Percentiles rank a stretch among this genome's conserved stretches.
phyloP scores from a whole-genome alignment of 768 basidiomycete genomes.

The Trametes coccinea region DNA sequence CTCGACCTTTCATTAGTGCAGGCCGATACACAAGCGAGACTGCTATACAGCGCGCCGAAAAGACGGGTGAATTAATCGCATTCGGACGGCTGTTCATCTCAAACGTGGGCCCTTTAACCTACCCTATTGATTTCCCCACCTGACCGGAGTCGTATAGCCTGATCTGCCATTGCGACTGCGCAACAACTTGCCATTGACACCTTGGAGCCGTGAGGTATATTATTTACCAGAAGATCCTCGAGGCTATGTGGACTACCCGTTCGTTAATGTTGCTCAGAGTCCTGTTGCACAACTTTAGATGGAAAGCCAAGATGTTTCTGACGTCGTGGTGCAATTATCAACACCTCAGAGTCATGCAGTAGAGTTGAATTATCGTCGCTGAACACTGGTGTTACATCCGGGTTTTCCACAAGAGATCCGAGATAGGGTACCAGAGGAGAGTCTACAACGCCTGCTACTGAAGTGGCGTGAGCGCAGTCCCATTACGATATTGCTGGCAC shows the following conservation, averaged over 20 bases:
- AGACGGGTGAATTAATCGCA: constrained; percentile 24
- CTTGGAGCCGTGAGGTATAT: constrained; percentile 7
- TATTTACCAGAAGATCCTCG: neutral
- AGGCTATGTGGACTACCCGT: constrained; percentile 27
- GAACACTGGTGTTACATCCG: too few relatives aligned
- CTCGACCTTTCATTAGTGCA: constrained; percentile 25
- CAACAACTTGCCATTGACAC: constrained; percentile 7
- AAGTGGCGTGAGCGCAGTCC: constrained; percentile 2
- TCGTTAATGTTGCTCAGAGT: neutral
- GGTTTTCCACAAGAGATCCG: too few relatives aligned
- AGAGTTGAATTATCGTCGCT: too few relatives aligned
- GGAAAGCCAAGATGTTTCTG: neutral
- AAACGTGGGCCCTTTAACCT: constrained; percentile 22
- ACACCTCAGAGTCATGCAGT: too few relatives aligned
- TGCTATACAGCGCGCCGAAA: constrained; percentile 21
- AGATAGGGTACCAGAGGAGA: too few relatives aligned
- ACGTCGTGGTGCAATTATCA: too few relatives aligned
- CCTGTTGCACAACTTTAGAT: neutral
- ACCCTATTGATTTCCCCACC: too few relatives aligned
- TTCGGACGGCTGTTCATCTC: constrained; percentile 29
- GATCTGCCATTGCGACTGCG: constrained; percentile 17
- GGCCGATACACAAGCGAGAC: constrained; percentile 26
- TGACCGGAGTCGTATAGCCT: constrained; percentile 6
- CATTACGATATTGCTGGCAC: neutral
- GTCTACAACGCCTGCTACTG: constrained; percentile 11